Conservation (phyloP, 1,139 yeast species). For the Candida frijolesensis region DNA sequence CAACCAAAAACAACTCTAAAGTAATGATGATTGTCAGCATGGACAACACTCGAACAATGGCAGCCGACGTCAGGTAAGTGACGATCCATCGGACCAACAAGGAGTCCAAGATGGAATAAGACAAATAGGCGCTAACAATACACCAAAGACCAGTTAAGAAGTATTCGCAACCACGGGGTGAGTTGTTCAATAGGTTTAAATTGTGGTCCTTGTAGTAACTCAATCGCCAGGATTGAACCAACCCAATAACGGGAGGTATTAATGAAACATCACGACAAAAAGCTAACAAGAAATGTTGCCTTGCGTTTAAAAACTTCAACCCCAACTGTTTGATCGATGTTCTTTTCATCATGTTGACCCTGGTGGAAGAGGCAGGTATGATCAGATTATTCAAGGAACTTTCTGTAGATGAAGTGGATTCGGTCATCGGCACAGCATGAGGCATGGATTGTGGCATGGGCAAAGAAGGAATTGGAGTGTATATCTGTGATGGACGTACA, state of each 20-base stretch:
- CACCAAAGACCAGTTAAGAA: constrained; percentile 80
- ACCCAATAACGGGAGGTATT: constrained; percentile 62
- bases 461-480: constrained; percentile 17
- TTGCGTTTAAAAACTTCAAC: constrained; percentile 66
- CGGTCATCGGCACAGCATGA: constrained; percentile 8
- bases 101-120: constrained; percentile 85
- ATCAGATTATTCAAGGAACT: constrained; percentile 10
- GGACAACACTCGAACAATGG: constrained; percentile 80
- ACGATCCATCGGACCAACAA: constrained; percentile 93
- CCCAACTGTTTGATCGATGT: constrained; percentile 55
- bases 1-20: constrained; percentile 66
- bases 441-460: constrained; percentile 14
- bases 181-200: constrained; percentile 38
- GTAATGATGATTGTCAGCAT: constrained; percentile 76
- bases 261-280: constrained; percentile 73
- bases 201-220: constrained; percentile 32
- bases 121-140: constrained; percentile 79
- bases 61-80: constrained; percentile 84
- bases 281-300: constrained; percentile 76
- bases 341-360: constrained; percentile 11
- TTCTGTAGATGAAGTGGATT: constrained; percentile 12
- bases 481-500: constrained; percentile 9
- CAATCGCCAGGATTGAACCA: constrained; percentile 56
- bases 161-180: constrained; percentile 69
- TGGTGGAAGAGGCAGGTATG: constrained; percentile 4